A percentile compares a stretch with the other conserved stretches of the same genome.
phyloP scores from a whole-genome alignment of 2,329 filamentous ascomycete species.

The Periconia sp. region DNA sequence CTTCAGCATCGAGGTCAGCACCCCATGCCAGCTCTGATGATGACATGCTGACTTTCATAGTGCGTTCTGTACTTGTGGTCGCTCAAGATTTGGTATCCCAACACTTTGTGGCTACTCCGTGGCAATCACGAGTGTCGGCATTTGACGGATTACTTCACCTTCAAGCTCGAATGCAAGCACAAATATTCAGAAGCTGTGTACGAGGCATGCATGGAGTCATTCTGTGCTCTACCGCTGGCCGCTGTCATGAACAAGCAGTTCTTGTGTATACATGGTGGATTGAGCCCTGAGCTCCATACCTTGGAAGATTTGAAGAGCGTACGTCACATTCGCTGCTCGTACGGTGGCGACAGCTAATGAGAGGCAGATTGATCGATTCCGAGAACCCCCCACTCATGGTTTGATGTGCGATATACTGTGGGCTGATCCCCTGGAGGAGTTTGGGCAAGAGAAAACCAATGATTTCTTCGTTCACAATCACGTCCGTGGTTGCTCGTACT shows the following conservation, averaged over 20 bases:
- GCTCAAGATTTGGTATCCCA: conserved; percentile 98
- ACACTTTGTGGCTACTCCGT: conserved; percentile 93
- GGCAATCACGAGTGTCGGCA: conserved; percentile 99
- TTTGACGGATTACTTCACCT: conserved; percentile 99
- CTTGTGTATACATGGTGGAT: conserved; percentile 93
- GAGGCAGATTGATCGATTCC: conserved; percentile 87
- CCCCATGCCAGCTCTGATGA: not conserved
- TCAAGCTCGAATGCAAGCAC: conserved; percentile 99
- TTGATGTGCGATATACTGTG: conserved; percentile 99
- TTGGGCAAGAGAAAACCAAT: conserved; percentile 96
- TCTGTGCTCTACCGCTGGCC: conserved; percentile 89
- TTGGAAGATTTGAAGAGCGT: conserved; percentile 90
- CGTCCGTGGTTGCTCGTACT: conserved; percentile 97
- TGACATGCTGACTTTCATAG: conserved; percentile 45
- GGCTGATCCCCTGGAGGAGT: conserved; percentile 97
- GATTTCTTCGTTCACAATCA: conserved; percentile 99
- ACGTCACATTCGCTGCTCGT: conserved; percentile 36
- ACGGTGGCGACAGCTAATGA: conserved; percentile 19
- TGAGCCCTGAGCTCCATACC: conserved; percentile 94
- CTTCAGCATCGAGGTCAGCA: conserved; percentile 85
- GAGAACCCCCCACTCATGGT: conserved; percentile 94
- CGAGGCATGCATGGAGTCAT: conserved; percentile 97
- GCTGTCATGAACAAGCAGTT: conserved; percentile 99
- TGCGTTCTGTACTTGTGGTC: conserved; percentile 98
- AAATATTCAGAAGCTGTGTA: conserved; percentile 97